Evolutionary conservation across 2,329 filamentous ascomycete species (phyloP), one percentile per base, ranked within the genome.

Genomic region (Orbilia oligospora): DNA sequence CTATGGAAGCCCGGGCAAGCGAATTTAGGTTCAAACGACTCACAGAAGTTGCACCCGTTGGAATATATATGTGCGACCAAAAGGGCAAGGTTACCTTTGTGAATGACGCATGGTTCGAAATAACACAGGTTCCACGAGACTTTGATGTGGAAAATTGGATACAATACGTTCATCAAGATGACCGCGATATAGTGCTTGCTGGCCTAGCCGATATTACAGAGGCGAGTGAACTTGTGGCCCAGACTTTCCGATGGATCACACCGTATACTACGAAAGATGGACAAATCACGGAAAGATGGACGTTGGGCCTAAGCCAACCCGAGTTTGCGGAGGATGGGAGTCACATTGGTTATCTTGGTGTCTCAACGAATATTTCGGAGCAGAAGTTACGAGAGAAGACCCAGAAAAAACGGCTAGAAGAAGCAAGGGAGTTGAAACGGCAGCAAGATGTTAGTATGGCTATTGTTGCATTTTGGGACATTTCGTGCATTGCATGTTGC

Each of bases 311-410:
- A 70, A 92, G 91, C 0, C 93, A 91, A 81, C 92, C 92, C 0
- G 92, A 94, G 81, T 91, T 88, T 81, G 87, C 91, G 78, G 85
- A 86, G 0, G 85, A 89, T 30, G 91, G 91, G 2, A 85, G 86
- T 30, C 87, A 94, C 65, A 93, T 93, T 85, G 90, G 90, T 79
- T 91, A 94, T 1, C 94, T 94, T 81, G 92, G 92, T 66, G 92
- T 90, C 82, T 91, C 97, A 65, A 95, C 93, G 0, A 93, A 97
- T 82, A 97, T 97, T 80, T 93, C 91, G 18, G 89, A 92, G 68
- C 92, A 96, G 83, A 97, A 97, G 83, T 91, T 91, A 87, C 93
- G 93, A 0, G 93, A 97, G 84, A 90, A 91, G 56, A 90, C 93
- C 38, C 92, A 97, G 83, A 93, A 89, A 81, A 27, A 90, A 53